Evolutionary conservation across 2,329 filamentous ascomycete genomes (phyloP).

Genomic region (Monilinia polystroma): DNA sequence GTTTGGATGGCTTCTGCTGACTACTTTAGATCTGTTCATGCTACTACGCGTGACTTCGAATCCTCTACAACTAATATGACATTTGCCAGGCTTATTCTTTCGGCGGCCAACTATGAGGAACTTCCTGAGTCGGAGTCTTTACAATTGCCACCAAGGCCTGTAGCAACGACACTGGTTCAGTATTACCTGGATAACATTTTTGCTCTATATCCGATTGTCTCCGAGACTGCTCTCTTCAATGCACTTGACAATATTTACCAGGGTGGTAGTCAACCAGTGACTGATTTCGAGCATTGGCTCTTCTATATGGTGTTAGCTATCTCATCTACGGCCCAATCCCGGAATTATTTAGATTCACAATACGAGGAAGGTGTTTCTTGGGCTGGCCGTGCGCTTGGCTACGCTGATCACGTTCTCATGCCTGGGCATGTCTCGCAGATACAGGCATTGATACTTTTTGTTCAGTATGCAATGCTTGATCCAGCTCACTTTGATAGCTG

Average conservation of each 20-base stretch:
- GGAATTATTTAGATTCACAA: conserved; percentile 63
- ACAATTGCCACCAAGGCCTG: conserved; percentile 68
- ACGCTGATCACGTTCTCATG: conserved; percentile 78
- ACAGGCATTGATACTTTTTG: conserved; percentile 81
- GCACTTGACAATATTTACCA: conserved; percentile 82
- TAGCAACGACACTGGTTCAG: conserved; percentile 68
- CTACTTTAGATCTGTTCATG: conserved; percentile 75
- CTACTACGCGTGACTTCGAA: conserved; percentile 90
- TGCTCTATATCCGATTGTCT: conserved; percentile 76
- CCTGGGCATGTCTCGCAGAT: conserved; percentile 84
- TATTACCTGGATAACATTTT: conserved; percentile 85
- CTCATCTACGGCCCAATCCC: conserved; percentile 71
- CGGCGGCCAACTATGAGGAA: conserved; percentile 73
- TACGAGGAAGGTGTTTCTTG: conserved; percentile 57
- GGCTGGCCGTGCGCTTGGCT: conserved; percentile 64
- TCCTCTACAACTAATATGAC: conserved; percentile 86
- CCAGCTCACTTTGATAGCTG: conserved; percentile 90
- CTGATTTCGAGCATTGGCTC: conserved; percentile 76
- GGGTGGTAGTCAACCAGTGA: conserved; percentile 57
- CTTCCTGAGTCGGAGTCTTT: conserved; percentile 62
- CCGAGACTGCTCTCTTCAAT: conserved; percentile 73
- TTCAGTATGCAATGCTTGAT: conserved; percentile 86
- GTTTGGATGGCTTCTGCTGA: background rate
- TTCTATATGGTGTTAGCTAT: conserved; percentile 89
- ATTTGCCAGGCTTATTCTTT: conserved; percentile 83